Percentiles rank a stretch among this genome's conserved stretches.
These are phyloP conservation scores for Stachybotrys chartarum DNA, from an alignment of 2,329 filamentous ascomycete genomes.

Conservation along the genomic window DNA sequence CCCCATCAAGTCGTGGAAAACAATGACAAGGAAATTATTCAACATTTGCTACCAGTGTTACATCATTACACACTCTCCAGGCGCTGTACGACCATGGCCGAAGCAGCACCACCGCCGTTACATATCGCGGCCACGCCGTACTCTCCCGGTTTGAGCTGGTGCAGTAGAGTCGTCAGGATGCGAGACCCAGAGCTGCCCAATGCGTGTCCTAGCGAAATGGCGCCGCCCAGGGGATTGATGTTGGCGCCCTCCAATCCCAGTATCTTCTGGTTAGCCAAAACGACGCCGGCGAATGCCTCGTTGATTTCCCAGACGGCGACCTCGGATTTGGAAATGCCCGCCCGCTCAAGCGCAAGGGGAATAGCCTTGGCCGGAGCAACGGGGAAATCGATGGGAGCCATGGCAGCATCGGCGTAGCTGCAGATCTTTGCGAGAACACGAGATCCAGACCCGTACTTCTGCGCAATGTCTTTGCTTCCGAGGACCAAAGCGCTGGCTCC, in stretches of 20 bases:
- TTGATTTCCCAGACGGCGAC: slow-evolving; percentile 98
- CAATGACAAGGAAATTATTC: too few species aligned
- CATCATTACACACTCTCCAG: slow-evolving; percentile 48
- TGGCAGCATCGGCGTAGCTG: slow-evolving; percentile 79
- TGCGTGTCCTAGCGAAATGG: slow-evolving; percentile 87
- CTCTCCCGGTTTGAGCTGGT: slow-evolving; percentile 86
- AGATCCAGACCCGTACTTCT: slow-evolving; percentile 69
- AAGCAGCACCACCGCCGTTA: slow-evolving; percentile 90
- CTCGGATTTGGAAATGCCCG: slow-evolving; percentile 85
- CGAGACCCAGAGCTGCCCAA: slow-evolving; percentile 88
- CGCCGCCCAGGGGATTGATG: slow-evolving; percentile 84
- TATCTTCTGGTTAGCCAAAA: slow-evolving; percentile 92
- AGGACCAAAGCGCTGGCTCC: slow-evolving; percentile 87
- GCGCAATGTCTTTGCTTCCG: slow-evolving; percentile 71
- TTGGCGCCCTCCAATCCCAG: slow-evolving; percentile 71
- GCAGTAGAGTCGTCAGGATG: slow-evolving; percentile 82
- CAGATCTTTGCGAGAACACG: slow-evolving; percentile 83
- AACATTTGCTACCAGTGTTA: too few species aligned
- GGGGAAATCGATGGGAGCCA: slow-evolving; percentile 90
- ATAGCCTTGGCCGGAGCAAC: slow-evolving; percentile 89
- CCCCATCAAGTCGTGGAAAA: too few species aligned
- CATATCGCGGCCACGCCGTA: slow-evolving; percentile 95
- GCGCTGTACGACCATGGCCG: slow-evolving; percentile 84
- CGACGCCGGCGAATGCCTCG: slow-evolving; percentile 92
- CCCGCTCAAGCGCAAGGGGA: slow-evolving; percentile 78